phyloP scores from a whole-genome alignment of 2,329 filamentous ascomycete species.

The Acarospora socialis region DNA sequence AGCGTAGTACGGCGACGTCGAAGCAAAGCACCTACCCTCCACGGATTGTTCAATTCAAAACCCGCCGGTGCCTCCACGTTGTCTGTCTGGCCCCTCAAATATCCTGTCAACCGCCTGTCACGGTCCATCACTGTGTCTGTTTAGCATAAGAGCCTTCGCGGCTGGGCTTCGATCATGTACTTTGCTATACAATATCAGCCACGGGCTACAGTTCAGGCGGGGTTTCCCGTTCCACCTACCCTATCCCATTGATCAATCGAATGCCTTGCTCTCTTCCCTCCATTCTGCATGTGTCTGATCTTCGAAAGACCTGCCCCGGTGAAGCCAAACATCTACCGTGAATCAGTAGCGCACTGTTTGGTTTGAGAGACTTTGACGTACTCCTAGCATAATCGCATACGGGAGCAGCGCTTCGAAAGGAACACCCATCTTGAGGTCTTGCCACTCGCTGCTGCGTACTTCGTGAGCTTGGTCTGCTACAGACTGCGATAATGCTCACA shows the following conservation, averaged over 20 bases:
- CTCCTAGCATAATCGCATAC: conserved; percentile 48
- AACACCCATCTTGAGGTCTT: conserved; percentile 40
- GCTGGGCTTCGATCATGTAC: conserved; percentile 27
- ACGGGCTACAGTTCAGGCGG: conserved; percentile 6
- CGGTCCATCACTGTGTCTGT: conserved; percentile 47
- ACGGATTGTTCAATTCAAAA: conserved; percentile 54
- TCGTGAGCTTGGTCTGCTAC: too few relatives aligned
- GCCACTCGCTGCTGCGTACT: neutral
- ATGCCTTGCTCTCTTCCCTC: conserved; percentile 46
- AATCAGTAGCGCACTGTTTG: neutral
- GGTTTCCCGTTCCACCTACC: conserved; percentile 29
- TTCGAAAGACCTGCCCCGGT: conserved; percentile 43
- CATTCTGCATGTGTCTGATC: conserved; percentile 46
- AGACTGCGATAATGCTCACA: too few relatives aligned
- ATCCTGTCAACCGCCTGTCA: conserved; percentile 48
- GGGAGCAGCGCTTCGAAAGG: conserved; percentile 52
- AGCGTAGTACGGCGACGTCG: conserved; percentile 6
- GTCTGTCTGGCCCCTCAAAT: conserved; percentile 46
- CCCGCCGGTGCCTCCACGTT: conserved; percentile 43
- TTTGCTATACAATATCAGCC: conserved; percentile 39
- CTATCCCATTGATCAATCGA: conserved; percentile 50
- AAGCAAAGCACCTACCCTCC: conserved; percentile 41
- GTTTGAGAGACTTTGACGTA: conserved; percentile 27
- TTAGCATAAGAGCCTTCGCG: conserved; percentile 8
- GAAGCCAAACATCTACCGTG: conserved; percentile 43